These are phyloP conservation scores for Lenwebbia sp. DNA, from an alignment of 345 rosid species.

Conservation along the genomic window DNA sequence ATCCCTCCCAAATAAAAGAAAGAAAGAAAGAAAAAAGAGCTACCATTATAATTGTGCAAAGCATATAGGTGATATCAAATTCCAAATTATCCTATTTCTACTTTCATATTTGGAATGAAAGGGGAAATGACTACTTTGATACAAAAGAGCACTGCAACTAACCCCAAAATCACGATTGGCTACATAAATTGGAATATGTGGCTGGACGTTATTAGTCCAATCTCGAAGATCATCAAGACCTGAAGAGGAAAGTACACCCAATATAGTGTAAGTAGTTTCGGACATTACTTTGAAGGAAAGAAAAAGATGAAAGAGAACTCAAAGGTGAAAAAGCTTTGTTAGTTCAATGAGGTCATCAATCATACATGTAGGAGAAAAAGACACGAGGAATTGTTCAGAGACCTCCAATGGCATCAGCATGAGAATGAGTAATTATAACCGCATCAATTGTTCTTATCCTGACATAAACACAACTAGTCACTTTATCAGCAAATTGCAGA, in stretches of 20 bases:
- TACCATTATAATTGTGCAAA: background rate
- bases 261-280: background rate
- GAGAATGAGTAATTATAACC: conserved; percentile 95
- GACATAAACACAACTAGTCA: conserved; percentile 52
- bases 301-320: background rate
- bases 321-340: background rate
- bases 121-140: background rate
- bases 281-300: background rate
- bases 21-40: background rate
- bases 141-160: background rate
- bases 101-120: background rate
- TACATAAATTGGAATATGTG: conserved; percentile 67
- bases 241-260: conserved; percentile 9
- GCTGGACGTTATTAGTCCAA: conserved; percentile 94
- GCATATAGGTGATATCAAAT: background rate
- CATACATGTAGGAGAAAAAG: background rate
- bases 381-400: conserved; percentile 36
- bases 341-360: background rate
- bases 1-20: background rate
- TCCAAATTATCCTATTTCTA: background rate
- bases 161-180: conserved; percentile 84
- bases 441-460: conserved; percentile 98
- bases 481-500: conserved; percentile 10
- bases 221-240: conserved; percentile 98
- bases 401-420: conserved; percentile 99